Evolutionary conservation across 345 rosid species (phyloP).

Genomic region (Cardamine resedifolia): DNA sequence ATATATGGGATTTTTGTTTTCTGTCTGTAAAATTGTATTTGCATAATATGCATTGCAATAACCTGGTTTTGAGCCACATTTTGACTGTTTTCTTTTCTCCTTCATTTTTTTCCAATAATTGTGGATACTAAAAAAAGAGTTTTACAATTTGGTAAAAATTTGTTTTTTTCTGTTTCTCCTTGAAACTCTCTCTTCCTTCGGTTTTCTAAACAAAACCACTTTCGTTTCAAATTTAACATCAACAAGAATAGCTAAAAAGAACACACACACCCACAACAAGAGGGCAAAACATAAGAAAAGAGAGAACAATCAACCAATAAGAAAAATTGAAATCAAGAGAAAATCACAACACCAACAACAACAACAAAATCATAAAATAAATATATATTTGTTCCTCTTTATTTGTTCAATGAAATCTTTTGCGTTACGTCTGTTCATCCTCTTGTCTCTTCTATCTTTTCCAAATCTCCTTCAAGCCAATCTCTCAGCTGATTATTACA

Average conservation of each 20-base stretch:
- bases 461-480: slow-evolving; percentile 20
- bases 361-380: background rate
- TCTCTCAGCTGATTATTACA: slow-evolving; percentile 49
- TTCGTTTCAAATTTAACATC: background rate
- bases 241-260: background rate
- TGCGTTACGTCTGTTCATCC: background rate
- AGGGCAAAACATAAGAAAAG: background rate
- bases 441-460: slow-evolving; percentile 2
- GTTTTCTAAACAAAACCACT: slow-evolving; percentile 10
- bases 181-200: slow-evolving; percentile 15
- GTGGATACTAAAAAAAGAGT: slow-evolving; percentile 12
- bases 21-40: background rate
- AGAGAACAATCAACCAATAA: background rate
- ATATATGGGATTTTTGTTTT: too few relatives aligned
- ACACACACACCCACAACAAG: background rate
- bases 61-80: too few relatives aligned
- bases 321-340: background rate
- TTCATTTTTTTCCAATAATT: background rate
- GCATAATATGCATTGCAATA: background rate
- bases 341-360: background rate
- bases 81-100: background rate
- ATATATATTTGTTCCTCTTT: background rate
- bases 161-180: slow-evolving; percentile 33
- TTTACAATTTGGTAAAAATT: background rate
- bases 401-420: slow-evolving; percentile 1